phyloP scores from a whole-genome alignment of 2,329 filamentous ascomycete genomes.

The Leptosphaerulina australis region DNA sequence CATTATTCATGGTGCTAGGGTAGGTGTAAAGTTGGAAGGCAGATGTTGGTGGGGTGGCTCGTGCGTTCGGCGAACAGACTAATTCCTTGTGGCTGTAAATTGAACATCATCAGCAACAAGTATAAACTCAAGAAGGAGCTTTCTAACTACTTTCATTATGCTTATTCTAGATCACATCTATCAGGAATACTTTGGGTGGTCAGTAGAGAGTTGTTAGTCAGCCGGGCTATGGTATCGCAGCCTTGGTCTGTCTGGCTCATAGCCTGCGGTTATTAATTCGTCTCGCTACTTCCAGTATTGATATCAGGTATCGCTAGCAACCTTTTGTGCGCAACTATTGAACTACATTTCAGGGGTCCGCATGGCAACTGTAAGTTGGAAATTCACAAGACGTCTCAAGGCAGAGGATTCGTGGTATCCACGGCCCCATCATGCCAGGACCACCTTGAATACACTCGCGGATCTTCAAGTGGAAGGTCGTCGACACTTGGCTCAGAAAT shows the following conservation, averaged over 20 bases:
- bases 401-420: constrained; percentile 29
- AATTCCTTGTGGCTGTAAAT: too few species aligned
- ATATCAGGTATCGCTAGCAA: constrained; percentile 4
- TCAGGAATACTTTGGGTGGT: constrained; percentile 20
- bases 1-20: too few species aligned
- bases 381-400: constrained; percentile 16
- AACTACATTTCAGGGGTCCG: constrained; percentile 15
- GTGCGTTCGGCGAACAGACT: too few species aligned
- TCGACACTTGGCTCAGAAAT: constrained; percentile 47
- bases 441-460: constrained; percentile 41
- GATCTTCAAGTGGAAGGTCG: constrained; percentile 43
- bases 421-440: constrained; percentile 39
- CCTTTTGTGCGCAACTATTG: constrained; percentile 16
- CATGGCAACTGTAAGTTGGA: constrained; percentile 14
- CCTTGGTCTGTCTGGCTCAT: constrained; percentile 24
- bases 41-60: too few species aligned
- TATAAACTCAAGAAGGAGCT: too few species aligned
- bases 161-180: too few species aligned
- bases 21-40: too few species aligned
- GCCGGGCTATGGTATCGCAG: constrained; percentile 20
- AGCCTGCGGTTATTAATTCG: constrained; percentile 16
- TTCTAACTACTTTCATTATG: too few species aligned
- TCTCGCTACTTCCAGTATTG: neutral
- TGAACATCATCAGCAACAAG: too few species aligned
- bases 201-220: constrained; percentile 26